Percentiles rank a stretch among this genome's conserved stretches.
Evolutionary conservation across 345 rosid species (phyloP).

Genomic region (Melaleuca quinquenervia): DNA sequence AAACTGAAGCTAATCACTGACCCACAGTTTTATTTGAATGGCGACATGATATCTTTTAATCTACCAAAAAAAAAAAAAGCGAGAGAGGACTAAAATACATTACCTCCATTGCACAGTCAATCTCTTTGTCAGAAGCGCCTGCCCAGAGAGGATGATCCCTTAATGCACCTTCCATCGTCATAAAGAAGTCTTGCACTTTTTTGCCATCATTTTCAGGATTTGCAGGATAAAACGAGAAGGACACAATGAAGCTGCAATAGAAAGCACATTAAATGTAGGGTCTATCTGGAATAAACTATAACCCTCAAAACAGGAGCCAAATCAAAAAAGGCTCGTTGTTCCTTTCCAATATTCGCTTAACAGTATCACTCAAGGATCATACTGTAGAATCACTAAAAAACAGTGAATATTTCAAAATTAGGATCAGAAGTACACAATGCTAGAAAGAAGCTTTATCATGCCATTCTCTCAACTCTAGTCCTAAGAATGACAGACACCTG

Average conservation of each 20-base stretch:
- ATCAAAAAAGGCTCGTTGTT: neutral
- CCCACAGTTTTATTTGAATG: neutral
- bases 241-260: conserved; percentile 44
- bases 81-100: neutral
- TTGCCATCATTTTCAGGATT: conserved; percentile 46
- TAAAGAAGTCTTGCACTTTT: conserved; percentile 38
- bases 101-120: conserved; percentile 26
- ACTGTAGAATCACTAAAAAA: neutral
- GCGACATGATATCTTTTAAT: neutral
- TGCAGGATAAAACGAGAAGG: conserved; percentile 31
- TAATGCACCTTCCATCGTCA: conserved; percentile 37
- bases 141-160: conserved; percentile 43
- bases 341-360: neutral
- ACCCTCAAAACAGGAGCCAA: neutral
- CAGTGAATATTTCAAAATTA: neutral
- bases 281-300: neutral
- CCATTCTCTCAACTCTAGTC: neutral
- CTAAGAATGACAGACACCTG: neutral
- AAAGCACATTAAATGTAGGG: neutral
- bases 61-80: neutral
- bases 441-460: neutral
- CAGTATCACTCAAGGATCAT: neutral
- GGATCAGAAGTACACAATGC: neutral
- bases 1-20: neutral
- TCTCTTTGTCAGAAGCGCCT: conserved; percentile 26